phyloP scores from a whole-genome alignment of 2,329 filamentous ascomycete species.

The Ophiosphaerella herpotricha region DNA sequence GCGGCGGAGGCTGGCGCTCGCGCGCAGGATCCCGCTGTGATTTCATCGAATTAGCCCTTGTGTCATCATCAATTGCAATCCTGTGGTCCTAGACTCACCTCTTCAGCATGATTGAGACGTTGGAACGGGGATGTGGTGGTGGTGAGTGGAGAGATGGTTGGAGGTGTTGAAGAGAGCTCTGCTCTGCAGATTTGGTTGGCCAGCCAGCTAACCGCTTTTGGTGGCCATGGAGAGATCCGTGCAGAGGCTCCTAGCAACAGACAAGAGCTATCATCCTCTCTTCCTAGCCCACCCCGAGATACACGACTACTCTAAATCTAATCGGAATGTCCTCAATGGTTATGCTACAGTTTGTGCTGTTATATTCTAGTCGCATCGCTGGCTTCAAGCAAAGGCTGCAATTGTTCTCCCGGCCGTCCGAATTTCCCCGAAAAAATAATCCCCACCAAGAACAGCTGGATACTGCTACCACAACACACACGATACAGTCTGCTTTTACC shows the following conservation, averaged over 20 bases:
- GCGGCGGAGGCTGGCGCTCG: constrained; percentile 64
- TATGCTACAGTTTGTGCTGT: too few species aligned
- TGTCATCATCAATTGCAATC: constrained; percentile 46
- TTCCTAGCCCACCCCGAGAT: background rate
- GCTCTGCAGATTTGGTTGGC: constrained; percentile 14
- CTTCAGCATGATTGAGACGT: constrained; percentile 64
- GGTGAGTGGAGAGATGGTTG: constrained; percentile 35
- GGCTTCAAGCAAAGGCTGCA: too few species aligned
- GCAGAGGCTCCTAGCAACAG: constrained; percentile 6
- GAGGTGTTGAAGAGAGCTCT: constrained; percentile 26
- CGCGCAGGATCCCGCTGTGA: constrained; percentile 68
- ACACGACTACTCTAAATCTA: background rate
- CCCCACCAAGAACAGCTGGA: background rate
- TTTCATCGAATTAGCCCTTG: constrained; percentile 46
- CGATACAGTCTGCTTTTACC: too few species aligned
- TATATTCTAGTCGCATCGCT: too few species aligned
- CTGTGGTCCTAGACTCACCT: constrained; percentile 52
- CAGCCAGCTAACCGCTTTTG: constrained; percentile 2
- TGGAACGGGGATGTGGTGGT: constrained; percentile 37
- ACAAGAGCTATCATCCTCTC: background rate
- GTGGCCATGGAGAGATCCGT: constrained; percentile 6
- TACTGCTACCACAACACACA: too few species aligned
- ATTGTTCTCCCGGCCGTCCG: constrained; percentile 1
- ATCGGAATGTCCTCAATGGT: too few species aligned
- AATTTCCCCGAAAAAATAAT: constrained; percentile 2